Evolutionary conservation across 108 stramenopile species (phyloP), one percentile per base, ranked within the genome.

Genomic region (Nannochloropsis oceanica): DNA sequence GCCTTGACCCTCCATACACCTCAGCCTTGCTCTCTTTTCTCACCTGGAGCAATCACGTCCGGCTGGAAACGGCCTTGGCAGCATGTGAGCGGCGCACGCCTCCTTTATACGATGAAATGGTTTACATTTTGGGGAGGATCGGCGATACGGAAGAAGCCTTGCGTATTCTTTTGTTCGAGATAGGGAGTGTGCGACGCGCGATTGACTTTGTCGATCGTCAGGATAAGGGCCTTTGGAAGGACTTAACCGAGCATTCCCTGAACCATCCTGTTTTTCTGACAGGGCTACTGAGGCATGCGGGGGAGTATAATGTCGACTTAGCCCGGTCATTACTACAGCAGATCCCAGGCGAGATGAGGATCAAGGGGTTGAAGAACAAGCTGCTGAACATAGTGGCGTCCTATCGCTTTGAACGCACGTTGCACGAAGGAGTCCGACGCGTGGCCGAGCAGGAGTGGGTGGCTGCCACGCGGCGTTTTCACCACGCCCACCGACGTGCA

Each of bases 61-160:
- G 14, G 27, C 84, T 84, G 27, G 26, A 84, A 18, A 79, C 73
- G 26, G 89, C 89, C 44, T 59, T 90, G 82, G 27, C 85, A 44
- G 89, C 88, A 43, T 90, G 89, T 81, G 89, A 88, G 81, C 85
- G 87, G 46, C 87, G 88, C 20, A 34, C 79, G 27, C 89, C 89
- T 7, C 89, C 89, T 14, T 85, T 90, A 79, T 90, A 86, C 85
- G 88, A 89, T 82, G 89, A 90, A 86, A 89, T 90, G 85, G 88
- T 85, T 14, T 90, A 86, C 83, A 43, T 88, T 8, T 85, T 90
- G 14, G 88, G 88, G 24, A 82, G 88, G 11, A 88, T 86, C 80
- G 89, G 89, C 1, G 14, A 82, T 43, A 18, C 18, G 9, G 18
- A 43, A 24, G 42, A 43, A 0, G 83, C 59, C 44, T 43, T 83